phyloP scores from a whole-genome alignment of 202 grass and related monocot genomes.

The Zizania palustris region DNA sequence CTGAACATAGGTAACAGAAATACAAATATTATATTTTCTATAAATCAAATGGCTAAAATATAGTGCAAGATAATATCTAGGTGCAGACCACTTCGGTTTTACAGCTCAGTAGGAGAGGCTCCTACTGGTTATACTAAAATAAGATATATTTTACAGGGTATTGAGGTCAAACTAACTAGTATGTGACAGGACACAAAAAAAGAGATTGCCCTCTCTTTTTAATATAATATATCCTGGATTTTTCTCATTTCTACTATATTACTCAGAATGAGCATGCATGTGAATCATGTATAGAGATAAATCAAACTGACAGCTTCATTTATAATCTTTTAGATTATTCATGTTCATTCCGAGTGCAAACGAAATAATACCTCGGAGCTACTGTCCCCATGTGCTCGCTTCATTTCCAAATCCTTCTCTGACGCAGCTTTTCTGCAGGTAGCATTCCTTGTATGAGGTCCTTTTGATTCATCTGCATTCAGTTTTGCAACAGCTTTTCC shows the following conservation, averaged over 20 bases:
- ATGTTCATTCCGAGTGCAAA: neutral
- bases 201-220: neutral
- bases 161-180: neutral
- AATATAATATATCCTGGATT: neutral
- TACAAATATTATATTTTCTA: neutral
- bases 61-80: neutral
- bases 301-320: neutral
- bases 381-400: slow-evolving; percentile 61
- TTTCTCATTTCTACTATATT: neutral
- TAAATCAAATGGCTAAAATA: neutral
- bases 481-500: slow-evolving; percentile 82
- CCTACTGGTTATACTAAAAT: no score
- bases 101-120: no score
- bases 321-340: neutral
- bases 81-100: neutral
- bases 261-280: neutral
- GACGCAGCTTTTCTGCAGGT: slow-evolving; percentile 59
- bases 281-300: slow-evolving; percentile 14
- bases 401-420: slow-evolving; percentile 78
- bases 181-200: neutral
- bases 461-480: slow-evolving; percentile 58
- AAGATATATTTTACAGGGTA: neutral
- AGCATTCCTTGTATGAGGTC: slow-evolving; percentile 76
- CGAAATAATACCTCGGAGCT: slow-evolving; percentile 73
- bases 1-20: neutral